phyloP scores from a whole-genome alignment of 495 filamentous ascomycete species.

The Penicillium fimorum region DNA sequence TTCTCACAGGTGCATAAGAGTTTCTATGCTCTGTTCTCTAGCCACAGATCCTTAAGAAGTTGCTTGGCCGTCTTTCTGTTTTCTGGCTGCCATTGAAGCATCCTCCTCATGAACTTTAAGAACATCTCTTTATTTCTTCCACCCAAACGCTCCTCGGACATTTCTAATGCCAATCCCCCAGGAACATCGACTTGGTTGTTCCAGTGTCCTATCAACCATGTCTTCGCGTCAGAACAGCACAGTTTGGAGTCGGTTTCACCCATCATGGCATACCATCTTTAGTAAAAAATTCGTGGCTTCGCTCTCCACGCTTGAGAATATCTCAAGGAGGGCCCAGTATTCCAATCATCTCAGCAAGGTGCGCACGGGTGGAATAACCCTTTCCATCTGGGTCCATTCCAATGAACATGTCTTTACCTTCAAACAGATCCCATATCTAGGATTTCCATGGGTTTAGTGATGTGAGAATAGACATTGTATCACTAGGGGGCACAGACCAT shows the following conservation, averaged over 20 bases:
- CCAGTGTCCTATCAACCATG: conserved; percentile 9
- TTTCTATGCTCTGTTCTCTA: not conserved
- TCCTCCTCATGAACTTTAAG: conserved; percentile 40
- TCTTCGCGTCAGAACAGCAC: no score
- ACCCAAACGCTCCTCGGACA: conserved; percentile 32
- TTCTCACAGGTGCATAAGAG: not conserved
- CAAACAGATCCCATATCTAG: conserved; percentile 48
- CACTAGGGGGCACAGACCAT: not conserved
- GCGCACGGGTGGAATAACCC: conserved; percentile 41
- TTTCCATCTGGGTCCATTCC: conserved; percentile 43
- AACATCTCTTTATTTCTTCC: conserved; percentile 42
- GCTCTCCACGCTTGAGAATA: conserved; percentile 36
- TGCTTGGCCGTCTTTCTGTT: conserved; percentile 45
- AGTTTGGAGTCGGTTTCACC: no score
- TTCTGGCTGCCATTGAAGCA: conserved; percentile 52
- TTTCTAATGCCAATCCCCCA: conserved; percentile 21
- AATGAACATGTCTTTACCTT: conserved; percentile 45
- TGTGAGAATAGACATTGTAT: no score
- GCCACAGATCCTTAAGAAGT: conserved; percentile 19
- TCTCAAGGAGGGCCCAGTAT: conserved; percentile 46
- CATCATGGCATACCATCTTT: conserved; percentile 27
- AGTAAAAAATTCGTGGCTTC: conserved; percentile 39
- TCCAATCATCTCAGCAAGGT: conserved; percentile 47
- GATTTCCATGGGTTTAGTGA: not conserved
- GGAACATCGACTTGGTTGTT: not conserved